These are phyloP conservation scores for Ogataea minuta DNA, from an alignment of 805 yeast genomes.

Conservation along the genomic window DNA sequence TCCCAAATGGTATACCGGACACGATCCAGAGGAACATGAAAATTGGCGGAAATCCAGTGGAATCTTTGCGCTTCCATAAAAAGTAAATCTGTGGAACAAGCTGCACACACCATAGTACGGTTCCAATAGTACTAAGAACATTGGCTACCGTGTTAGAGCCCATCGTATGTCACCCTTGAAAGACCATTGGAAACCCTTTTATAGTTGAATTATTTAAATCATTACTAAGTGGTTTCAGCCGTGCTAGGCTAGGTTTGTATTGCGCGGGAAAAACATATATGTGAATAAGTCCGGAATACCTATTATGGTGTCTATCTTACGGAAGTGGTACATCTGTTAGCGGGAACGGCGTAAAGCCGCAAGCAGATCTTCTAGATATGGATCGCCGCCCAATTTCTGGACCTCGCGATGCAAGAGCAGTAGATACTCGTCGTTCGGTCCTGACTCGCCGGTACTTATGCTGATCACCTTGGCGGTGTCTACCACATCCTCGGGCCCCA, in stretches of 20 bases:
- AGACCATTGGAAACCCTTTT: no score
- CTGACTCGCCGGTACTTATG: slow-evolving; percentile 71
- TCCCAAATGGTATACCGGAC: slow-evolving; percentile 77
- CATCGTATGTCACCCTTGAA: slow-evolving; percentile 16
- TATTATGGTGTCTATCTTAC: no score
- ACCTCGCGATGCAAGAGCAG: slow-evolving; percentile 51
- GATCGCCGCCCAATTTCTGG: slow-evolving; percentile 38
- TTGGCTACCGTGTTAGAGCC: slow-evolving; percentile 50
- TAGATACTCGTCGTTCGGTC: slow-evolving; percentile 73
- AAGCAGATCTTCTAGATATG: slow-evolving; percentile 37
- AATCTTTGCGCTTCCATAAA: slow-evolving; percentile 64
- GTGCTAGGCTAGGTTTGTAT: no score
- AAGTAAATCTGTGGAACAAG: slow-evolving; percentile 77
- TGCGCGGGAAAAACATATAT: no score
- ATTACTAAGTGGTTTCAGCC: no score
- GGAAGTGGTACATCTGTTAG: no score
- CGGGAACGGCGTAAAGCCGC: neutral
- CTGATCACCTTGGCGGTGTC: slow-evolving; percentile 62
- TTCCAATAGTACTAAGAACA: slow-evolving; percentile 83
- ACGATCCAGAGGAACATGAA: slow-evolving; percentile 89
- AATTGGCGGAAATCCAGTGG: slow-evolving; percentile 85
- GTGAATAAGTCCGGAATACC: no score
- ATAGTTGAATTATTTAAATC: no score
- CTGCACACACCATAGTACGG: slow-evolving; percentile 92
- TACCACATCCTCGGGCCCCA: slow-evolving; percentile 71